Percentiles rank a stretch among this genome's conserved stretches.
These are phyloP conservation scores for Alliaria petiolata DNA, from an alignment of 345 rosid species.

Conservation along the genomic window DNA sequence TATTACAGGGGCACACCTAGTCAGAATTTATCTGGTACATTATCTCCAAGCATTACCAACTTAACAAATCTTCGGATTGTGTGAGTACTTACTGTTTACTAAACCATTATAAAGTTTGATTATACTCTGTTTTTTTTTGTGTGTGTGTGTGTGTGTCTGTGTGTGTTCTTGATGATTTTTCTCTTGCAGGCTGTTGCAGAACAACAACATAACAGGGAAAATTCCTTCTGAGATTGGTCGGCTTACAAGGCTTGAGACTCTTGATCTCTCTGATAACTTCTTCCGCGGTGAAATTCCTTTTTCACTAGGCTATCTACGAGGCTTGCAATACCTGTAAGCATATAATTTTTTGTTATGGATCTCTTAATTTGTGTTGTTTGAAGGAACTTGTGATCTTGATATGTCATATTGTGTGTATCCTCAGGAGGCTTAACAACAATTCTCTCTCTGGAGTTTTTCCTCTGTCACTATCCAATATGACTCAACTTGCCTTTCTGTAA, in stretches of 20 bases:
- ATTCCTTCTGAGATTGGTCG: slow-evolving; percentile 72
- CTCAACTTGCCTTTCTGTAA: slow-evolving; percentile 90
- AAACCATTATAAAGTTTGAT: neutral
- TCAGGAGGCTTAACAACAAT: slow-evolving; percentile 93
- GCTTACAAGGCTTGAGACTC: slow-evolving; percentile 74
- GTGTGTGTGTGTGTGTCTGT: slow-evolving; percentile 3
- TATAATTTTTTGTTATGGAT: neutral
- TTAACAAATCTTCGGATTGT: slow-evolving; percentile 80
- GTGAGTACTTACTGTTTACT: slow-evolving; percentile 39
- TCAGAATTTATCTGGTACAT: slow-evolving; percentile 81
- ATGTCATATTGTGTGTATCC: neutral
- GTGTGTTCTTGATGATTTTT: neutral
- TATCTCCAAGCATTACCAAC: slow-evolving; percentile 85
- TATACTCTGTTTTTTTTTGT: neutral
- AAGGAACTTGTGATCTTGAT: slow-evolving; percentile 6
- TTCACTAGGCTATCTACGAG: slow-evolving; percentile 56
- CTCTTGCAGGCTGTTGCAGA: slow-evolving; percentile 64
- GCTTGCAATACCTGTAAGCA: slow-evolving; percentile 84
- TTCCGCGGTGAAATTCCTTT: slow-evolving; percentile 66
- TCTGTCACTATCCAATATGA: slow-evolving; percentile 68
- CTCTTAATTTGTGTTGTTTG: neutral
- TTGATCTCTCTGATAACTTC: slow-evolving; percentile 84
- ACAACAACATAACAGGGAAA: slow-evolving; percentile 89
- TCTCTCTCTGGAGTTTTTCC: slow-evolving; percentile 75
- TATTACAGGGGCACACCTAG: slow-evolving; percentile 82